Conservation (phyloP, 257 asterid genomes). For the Jacaranda mimosifolia region DNA sequence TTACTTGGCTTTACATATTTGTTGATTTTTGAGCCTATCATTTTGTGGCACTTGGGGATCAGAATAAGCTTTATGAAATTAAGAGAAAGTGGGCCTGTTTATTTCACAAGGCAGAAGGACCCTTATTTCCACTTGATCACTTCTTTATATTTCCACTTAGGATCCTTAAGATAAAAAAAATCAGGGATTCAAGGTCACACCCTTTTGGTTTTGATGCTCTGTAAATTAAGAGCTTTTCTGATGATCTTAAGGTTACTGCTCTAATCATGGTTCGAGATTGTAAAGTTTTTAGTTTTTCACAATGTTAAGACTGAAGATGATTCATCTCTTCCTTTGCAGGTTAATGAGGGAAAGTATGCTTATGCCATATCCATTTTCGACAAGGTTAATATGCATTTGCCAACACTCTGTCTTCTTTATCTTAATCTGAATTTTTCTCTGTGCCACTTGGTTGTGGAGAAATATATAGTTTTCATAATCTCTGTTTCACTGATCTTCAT, state of each 20-base stretch:
- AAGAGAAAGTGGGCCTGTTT: constrained; percentile 10
- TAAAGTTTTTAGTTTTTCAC: constrained; percentile 21
- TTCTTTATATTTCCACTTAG: constrained; percentile 11
- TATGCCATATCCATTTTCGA: constrained; percentile 89
- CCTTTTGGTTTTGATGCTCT: constrained; percentile 30
- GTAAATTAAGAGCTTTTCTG: neutral
- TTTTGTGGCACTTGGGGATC: constrained; percentile 19
- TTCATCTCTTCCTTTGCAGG: constrained; percentile 67
- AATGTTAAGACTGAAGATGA: constrained; percentile 40
- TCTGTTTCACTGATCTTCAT: constrained; percentile 17
- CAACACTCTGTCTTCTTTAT: constrained; percentile 28
- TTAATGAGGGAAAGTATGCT: constrained; percentile 91
- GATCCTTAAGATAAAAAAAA: constrained; percentile 13
- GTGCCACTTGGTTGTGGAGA: constrained; percentile 34
- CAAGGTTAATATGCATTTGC: constrained; percentile 62
- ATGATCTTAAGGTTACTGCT: constrained; percentile 24
- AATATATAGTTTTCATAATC: constrained; percentile 29
- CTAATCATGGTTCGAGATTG: constrained; percentile 23
- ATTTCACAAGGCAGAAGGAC: constrained; percentile 15
- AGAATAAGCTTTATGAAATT: constrained; percentile 5
- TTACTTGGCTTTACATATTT: constrained; percentile 12
- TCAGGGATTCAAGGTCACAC: neutral
- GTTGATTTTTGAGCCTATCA: constrained; percentile 34
- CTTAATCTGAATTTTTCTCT: constrained; percentile 30
- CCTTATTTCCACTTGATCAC: constrained; percentile 21